Conservation (phyloP, 768 basidiomycete genomes). For the Rhodotorula paludigena region DNA sequence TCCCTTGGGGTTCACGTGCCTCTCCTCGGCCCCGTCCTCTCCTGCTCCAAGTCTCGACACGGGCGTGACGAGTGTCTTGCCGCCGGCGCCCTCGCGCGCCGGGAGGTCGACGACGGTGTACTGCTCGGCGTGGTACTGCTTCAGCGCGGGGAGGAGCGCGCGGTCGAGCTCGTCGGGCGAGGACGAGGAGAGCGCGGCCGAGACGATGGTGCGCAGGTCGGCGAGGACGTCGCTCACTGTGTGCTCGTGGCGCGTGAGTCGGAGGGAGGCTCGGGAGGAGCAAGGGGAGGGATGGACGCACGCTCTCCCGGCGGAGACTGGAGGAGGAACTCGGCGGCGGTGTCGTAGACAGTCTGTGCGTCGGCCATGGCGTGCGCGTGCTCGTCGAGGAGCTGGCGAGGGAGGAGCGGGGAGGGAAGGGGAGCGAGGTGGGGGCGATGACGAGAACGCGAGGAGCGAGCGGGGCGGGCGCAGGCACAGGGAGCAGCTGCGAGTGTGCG, state of each 20-base stretch:
- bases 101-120: conserved; percentile 83
- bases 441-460: background rate
- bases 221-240: conserved; percentile 35
- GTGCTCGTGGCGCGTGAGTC: background rate
- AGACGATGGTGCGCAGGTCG: conserved; percentile 64
- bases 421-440: background rate
- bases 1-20: conserved; percentile 79
- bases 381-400: background rate
- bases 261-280: background rate
- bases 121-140: conserved; percentile 81
- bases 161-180: conserved; percentile 72
- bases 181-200: conserved; percentile 54
- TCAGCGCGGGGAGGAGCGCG: conserved; percentile 69
- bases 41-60: too few species aligned
- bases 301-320: conserved; percentile 36
- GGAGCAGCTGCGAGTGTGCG: background rate
- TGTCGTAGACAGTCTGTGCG: background rate
- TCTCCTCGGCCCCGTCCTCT: conserved; percentile 29
- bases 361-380: background rate
- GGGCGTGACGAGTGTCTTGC: conserved; percentile 8
- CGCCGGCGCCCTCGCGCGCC: too few species aligned
- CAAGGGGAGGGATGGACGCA: background rate
- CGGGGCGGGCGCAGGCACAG: background rate
- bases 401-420: background rate
- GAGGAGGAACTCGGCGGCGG: conserved; percentile 20